Base-by-base conservation (phyloP, 2,329 filamentous ascomycete genomes). In the Sporothrix pallida region DNA sequence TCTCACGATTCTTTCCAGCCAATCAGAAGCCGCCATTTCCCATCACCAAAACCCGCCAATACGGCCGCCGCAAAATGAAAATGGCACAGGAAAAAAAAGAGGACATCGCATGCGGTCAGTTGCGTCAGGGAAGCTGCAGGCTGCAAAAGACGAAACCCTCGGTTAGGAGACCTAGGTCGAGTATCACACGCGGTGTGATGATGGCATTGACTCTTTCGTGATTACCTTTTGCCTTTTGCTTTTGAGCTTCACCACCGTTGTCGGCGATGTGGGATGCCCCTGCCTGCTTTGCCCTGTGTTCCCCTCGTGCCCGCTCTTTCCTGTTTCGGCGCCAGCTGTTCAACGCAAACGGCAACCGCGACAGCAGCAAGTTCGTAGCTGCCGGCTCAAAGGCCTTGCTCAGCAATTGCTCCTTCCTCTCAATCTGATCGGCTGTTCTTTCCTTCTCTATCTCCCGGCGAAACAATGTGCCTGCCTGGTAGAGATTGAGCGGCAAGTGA, bases 41-140 rank as follows among this genome's bases (percentile, higher is more conserved):
- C 44, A 44, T 44, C 60, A 63, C 37, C 60, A 56, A 56, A 37
- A 63, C 60, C 31, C 15, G 60, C 60, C 60, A 46, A 63, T 63
- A 23, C 60, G 37, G n/a, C 60, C 37, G 17, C 60, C 37, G 37
- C 7, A 63, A 63, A 63, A 23, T 37, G 31, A 37, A 37, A 37
- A 37, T 37, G 31, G 31, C 31, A 37, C 31, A 26, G n/a, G n/a
- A n/a, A 52, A 5, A 42, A 31, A 42, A 15, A 44, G 60, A 23
- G 31, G 52, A 10, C 42, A 48, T 48, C 20, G 60, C 37, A 15
- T 68, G 23, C 46, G 65, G 65, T 46, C 13, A 52, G 65, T 46
- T 52, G 23, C 65, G 20, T 52, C 46, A 46, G 48, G 52, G 9
- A 37, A 68, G 5, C 31, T 5, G 31, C 7, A 37, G 5, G 31